phyloP scores from a whole-genome alignment of 805 yeast genomes.

The Osmozyma mogii region DNA sequence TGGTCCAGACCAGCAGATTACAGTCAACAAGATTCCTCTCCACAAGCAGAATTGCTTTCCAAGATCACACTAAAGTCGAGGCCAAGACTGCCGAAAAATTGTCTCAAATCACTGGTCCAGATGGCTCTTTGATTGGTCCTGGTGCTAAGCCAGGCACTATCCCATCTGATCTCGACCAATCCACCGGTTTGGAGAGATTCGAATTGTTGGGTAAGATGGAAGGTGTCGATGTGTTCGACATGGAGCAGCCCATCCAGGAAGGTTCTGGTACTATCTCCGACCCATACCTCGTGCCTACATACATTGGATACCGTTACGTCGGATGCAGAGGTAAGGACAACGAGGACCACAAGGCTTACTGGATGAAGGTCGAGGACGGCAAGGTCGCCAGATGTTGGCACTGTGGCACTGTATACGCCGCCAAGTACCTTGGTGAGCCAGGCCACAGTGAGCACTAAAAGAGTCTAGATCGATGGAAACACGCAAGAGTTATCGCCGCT shows the following conservation, averaged over 20 bases:
- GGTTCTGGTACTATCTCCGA: constrained; percentile 87
- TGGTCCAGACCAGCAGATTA: no score
- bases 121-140: constrained; percentile 71
- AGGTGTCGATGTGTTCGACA: constrained; percentile 92
- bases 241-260: constrained; percentile 77
- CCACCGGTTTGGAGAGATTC: constrained; percentile 96
- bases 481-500: no score
- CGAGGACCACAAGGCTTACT: constrained; percentile 82
- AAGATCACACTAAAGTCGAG: constrained; percentile 23
- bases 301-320: constrained; percentile 87
- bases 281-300: constrained; percentile 85
- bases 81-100: constrained; percentile 58
- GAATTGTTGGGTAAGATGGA: constrained; percentile 90
- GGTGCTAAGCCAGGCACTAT: constrained; percentile 83
- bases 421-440: constrained; percentile 82
- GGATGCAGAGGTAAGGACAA: constrained; percentile 91
- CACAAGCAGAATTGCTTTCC: constrained; percentile 22
- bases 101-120: constrained; percentile 71
- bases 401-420: constrained; percentile 91
- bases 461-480: no score
- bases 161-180: constrained; percentile 92
- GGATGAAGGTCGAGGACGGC: constrained; percentile 82
- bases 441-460: constrained; percentile 47
- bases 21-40: constrained; percentile 27
- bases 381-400: constrained; percentile 96